These are phyloP conservation scores for Termitomyces sp. DNA, from an alignment of 768 basidiomycete species.

Conservation along the genomic window DNA sequence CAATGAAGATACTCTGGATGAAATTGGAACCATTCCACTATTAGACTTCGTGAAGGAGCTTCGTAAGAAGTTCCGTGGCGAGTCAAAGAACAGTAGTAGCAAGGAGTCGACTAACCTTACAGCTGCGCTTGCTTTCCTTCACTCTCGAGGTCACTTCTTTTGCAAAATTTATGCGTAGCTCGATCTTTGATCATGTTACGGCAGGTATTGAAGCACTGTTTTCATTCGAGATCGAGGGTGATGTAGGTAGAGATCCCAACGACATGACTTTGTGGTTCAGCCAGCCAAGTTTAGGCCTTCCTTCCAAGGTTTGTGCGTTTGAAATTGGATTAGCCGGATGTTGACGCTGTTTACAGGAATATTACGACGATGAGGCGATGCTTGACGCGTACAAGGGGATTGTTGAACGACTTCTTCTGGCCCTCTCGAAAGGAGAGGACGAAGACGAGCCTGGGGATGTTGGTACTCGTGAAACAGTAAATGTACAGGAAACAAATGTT, in stretches of 20 bases:
- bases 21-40: constrained; percentile 68
- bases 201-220: constrained; percentile 77
- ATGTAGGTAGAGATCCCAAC: constrained; percentile 82
- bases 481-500: constrained; percentile 37
- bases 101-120: constrained; percentile 57
- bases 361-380: constrained; percentile 76
- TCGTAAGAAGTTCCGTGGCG: constrained; percentile 52
- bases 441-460: constrained; percentile 10
- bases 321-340: background rate
- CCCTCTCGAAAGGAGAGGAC: constrained; percentile 50
- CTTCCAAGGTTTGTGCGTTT: constrained; percentile 62
- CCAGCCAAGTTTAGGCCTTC: constrained; percentile 77
- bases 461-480: constrained; percentile 16
- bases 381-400: constrained; percentile 67
- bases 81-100: constrained; percentile 25
- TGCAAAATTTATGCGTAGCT: background rate
- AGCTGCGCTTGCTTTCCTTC: constrained; percentile 77
- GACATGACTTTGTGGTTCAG: constrained; percentile 82
- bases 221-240: constrained; percentile 82
- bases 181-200: background rate
- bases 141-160: constrained; percentile 65
- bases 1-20: constrained; percentile 72
- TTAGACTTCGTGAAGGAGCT: constrained; percentile 60
- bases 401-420: constrained; percentile 59
- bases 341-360: constrained; percentile 50